Evolutionary conservation across 208 protist genomes (phyloP).

Genomic region (Acanthamoeba royreba): DNA sequence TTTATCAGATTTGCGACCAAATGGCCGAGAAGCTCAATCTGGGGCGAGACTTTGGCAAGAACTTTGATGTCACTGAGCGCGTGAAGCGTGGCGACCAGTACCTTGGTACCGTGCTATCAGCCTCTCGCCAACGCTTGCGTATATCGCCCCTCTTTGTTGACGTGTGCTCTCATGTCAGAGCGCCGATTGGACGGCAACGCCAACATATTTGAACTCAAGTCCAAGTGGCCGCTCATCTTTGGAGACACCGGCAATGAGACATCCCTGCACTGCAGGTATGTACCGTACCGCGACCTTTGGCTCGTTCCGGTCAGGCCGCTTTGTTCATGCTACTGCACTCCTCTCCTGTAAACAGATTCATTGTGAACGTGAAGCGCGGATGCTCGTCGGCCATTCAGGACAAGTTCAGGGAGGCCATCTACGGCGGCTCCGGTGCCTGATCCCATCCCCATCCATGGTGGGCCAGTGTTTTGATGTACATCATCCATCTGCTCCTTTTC

Average conservation of each 20-base stretch:
- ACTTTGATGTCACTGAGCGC: not conserved
- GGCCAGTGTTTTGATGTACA: too few relatives aligned
- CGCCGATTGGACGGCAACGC: not conserved
- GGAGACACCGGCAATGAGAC: not conserved
- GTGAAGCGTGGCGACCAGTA: not conserved
- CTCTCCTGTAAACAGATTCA: not conserved
- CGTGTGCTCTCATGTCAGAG: not conserved
- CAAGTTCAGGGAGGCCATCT: not conserved
- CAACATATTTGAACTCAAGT: not conserved
- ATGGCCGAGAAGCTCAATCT: slow-evolving; percentile 15
- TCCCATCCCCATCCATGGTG: too few relatives aligned
- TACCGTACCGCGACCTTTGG: not conserved
- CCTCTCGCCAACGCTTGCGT: not conserved
- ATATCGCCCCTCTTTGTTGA: not conserved
- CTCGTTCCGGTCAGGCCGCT: not conserved
- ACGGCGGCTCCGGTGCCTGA: not conserved
- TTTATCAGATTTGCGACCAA: not conserved
- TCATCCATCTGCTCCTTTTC: too few relatives aligned
- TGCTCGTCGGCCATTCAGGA: not conserved
- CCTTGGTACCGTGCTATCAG: not conserved
- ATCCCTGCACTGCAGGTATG: not conserved
- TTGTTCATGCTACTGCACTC: not conserved
- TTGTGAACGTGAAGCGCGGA: not conserved
- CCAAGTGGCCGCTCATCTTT: not conserved
- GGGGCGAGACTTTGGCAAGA: not conserved